Percentiles rank a stretch among this genome's conserved stretches.
These are phyloP conservation scores for Epichloe uncinata DNA, from an alignment of 2,329 filamentous ascomycete species.

Conservation along the genomic window DNA sequence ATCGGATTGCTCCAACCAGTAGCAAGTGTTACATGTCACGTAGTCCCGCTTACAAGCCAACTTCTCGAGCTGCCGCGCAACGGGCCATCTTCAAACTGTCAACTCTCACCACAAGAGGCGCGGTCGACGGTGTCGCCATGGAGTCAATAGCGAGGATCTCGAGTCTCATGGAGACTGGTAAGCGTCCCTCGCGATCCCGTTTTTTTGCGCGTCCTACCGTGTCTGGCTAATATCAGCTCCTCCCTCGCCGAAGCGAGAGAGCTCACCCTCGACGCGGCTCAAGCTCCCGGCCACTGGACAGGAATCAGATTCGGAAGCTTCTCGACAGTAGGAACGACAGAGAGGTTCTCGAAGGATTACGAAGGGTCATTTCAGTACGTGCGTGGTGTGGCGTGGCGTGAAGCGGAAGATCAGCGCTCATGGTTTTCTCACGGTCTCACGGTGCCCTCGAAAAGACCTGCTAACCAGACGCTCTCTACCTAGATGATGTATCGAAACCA, in stretches of 20 bases:
- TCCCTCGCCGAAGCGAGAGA: conserved; percentile 57
- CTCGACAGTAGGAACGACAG: conserved; percentile 88
- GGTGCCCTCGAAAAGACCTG: not conserved
- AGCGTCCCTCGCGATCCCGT: conserved; percentile 13
- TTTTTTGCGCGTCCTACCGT: not conserved
- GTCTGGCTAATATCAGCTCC: not conserved
- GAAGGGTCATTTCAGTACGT: conserved; percentile 72
- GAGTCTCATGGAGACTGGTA: conserved; percentile 87
- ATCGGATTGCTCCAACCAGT: too few relatives aligned
- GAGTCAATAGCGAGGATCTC: conserved; percentile 94
- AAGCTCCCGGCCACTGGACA: conserved; percentile 53
- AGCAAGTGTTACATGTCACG: too few relatives aligned
- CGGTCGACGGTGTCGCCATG: conserved; percentile 40
- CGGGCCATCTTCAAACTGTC: too few relatives aligned
- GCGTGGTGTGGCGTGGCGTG: not conserved
- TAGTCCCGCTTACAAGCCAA: not conserved
- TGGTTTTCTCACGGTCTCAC: too few relatives aligned
- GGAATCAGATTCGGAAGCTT: conserved; percentile 83
- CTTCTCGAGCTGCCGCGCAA: too few relatives aligned
- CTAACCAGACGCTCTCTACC: not conserved
- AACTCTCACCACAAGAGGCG: not conserved
- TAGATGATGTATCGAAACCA: conserved; percentile 94
- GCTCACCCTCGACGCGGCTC: conserved; percentile 92
- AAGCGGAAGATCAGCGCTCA: too few relatives aligned
- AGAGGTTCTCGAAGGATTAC: conserved; percentile 83